Conservation (phyloP, 495 filamentous ascomycete genomes). For the Oidiodendron maius region DNA sequence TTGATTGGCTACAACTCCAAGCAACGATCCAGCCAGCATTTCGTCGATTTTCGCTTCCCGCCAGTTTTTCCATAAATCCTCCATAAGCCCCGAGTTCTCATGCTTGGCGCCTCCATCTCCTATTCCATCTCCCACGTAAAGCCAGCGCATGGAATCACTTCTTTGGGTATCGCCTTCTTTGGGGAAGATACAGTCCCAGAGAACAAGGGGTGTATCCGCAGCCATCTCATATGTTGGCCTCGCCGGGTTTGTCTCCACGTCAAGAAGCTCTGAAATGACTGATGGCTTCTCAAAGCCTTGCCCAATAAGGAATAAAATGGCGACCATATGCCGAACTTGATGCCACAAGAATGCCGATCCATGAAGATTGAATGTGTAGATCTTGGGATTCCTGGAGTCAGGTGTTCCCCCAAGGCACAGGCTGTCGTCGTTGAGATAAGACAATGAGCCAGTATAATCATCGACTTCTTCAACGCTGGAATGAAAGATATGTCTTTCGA, state of each 20-base stretch:
- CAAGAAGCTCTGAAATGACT: constrained; percentile 65
- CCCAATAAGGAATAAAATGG: constrained; percentile 82
- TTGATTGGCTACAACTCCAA: constrained; percentile 55
- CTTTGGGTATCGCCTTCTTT: constrained; percentile 16
- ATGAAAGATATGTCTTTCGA: constrained; percentile 67
- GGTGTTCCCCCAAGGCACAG: constrained; percentile 18
- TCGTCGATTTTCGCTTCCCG: constrained; percentile 83
- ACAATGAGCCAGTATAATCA: constrained; percentile 33
- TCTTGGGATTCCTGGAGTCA: constrained; percentile 39
- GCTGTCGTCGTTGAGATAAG: constrained; percentile 25
- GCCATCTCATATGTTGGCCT: constrained; percentile 88
- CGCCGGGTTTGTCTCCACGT: constrained; percentile 58
- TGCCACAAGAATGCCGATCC: constrained; percentile 98
- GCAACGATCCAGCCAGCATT: constrained; percentile 61
- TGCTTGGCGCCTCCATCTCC: constrained; percentile 45
- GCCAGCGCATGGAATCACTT: constrained; percentile 69
- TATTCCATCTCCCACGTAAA: constrained; percentile 45
- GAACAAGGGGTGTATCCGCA: constrained; percentile 76
- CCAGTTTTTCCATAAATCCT: constrained; percentile 76
- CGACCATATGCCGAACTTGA: constrained; percentile 89
- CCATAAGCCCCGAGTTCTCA: constrained; percentile 61
- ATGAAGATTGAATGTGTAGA: constrained; percentile 81
- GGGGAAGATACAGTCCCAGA: constrained; percentile 95
- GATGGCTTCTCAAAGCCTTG: constrained; percentile 78
- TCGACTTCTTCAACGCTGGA: constrained; percentile 65